A percentile compares a stretch with the other conserved stretches of the same genome.
Conservation (phyloP, 2,329 filamentous ascomycete species). For the Diaporthe vexans region DNA sequence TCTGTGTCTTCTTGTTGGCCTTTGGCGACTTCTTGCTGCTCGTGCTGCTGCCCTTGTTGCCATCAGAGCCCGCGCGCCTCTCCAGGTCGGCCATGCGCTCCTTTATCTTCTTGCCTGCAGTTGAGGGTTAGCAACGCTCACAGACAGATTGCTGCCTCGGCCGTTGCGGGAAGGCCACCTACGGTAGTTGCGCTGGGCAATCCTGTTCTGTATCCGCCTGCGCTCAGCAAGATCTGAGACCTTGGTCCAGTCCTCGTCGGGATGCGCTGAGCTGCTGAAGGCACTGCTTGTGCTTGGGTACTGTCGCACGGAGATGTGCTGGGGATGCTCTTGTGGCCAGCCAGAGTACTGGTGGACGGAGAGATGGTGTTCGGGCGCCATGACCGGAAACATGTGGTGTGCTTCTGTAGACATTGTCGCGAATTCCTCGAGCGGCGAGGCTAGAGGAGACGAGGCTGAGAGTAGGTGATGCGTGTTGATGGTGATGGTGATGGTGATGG, state of each 20-base stretch:
- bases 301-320: conserved; percentile 41
- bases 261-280: conserved; percentile 93
- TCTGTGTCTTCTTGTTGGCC: conserved; percentile 49
- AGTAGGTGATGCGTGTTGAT: conserved; percentile 5
- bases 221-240: conserved; percentile 97
- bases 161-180: conserved; percentile 47
- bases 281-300: conserved; percentile 82
- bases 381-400: conserved; percentile 42
- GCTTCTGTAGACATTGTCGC: conserved; percentile 40
- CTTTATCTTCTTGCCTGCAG: conserved; percentile 90
- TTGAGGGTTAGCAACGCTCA: conserved; percentile 41
- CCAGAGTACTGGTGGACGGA: conserved; percentile 40
- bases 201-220: conserved; percentile 94
- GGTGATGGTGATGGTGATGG: neutral
- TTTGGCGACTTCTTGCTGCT: conserved; percentile 63
- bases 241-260: conserved; percentile 99
- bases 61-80: conserved; percentile 74
- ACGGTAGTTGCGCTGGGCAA: conserved; percentile 98
- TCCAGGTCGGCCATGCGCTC: conserved; percentile 88
- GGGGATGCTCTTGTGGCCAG: conserved; percentile 40
- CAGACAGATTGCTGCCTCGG: neutral
- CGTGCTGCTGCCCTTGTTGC: conserved; percentile 56
- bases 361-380: conserved; percentile 39
- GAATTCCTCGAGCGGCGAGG: conserved; percentile 16
- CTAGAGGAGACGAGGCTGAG: conserved; percentile 31